Evolutionary conservation across 208 protist species (phyloP).

Genomic region (Leishmania martiniquensis): DNA sequence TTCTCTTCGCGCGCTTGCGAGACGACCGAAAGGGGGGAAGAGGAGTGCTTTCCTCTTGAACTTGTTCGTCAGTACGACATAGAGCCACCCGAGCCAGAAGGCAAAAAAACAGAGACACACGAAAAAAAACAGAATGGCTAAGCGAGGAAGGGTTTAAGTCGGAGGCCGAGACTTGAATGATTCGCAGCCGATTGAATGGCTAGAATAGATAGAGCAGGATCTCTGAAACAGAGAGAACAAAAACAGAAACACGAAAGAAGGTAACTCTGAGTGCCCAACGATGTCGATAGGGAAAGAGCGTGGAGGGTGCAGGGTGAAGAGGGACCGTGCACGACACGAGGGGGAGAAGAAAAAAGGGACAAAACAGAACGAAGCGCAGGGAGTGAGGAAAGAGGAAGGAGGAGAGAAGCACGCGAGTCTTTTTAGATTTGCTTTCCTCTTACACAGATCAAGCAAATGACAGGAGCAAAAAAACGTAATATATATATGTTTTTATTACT

Average conservation of each 20-base stretch:
- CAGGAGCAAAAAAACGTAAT: constrained; percentile 3
- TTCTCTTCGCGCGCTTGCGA: not conserved
- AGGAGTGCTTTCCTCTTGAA: not conserved
- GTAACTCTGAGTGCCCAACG: not conserved
- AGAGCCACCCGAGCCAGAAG: not conserved
- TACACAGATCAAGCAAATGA: not conserved
- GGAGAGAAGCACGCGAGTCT: not conserved
- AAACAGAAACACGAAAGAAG: not conserved
- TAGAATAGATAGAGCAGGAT: not conserved
- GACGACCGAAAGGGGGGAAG: not conserved
- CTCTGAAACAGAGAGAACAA: not conserved
- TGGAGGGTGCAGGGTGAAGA: not conserved
- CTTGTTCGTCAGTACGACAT: not conserved
- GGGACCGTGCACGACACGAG: too few relatives aligned
- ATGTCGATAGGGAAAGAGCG: not conserved
- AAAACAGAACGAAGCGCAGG: not conserved
- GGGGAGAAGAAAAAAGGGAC: too few relatives aligned
- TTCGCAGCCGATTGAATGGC: not conserved
- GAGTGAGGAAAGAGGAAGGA: not conserved
- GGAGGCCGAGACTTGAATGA: not conserved
- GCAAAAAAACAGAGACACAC: too few relatives aligned
- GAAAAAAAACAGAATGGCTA: not conserved
- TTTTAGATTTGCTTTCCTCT: not conserved
- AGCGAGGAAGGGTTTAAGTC: not conserved
- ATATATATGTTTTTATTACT: too few relatives aligned